Percentiles rank a stretch among this genome's conserved stretches.
Conservation (phyloP, 306 rosid genomes). For the Quercus mongolica region DNA sequence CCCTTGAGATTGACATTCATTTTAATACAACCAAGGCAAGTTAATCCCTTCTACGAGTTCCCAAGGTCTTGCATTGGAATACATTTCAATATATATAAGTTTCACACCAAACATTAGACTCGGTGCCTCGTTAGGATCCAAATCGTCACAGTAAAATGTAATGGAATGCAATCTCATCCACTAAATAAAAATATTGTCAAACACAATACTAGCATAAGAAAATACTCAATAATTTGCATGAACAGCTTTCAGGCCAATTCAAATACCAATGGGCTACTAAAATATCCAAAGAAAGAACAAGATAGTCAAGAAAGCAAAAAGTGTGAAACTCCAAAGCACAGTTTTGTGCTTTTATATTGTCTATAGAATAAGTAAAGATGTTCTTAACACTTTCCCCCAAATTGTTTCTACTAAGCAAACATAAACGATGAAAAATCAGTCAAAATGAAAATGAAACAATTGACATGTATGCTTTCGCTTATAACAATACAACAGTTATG, state of each 20-base stretch:
- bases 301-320: background rate
- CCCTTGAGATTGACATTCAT: too few species aligned
- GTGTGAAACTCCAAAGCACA: too few species aligned
- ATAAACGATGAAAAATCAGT: conserved; percentile 4
- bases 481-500: conserved; percentile 55
- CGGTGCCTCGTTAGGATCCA: too few species aligned
- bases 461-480: conserved; percentile 30
- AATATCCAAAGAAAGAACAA: background rate
- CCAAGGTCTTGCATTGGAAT: too few species aligned
- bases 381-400: background rate
- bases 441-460: conserved; percentile 35
- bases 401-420: conserved; percentile 26
- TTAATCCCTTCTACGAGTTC: too few species aligned
- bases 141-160: too few species aligned
- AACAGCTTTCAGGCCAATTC: background rate
- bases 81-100: too few species aligned
- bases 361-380: background rate
- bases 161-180: background rate
- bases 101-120: too few species aligned
- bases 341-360: background rate
- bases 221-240: background rate
- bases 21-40: too few species aligned
- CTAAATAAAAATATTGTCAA: background rate
- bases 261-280: background rate
- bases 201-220: background rate